phyloP scores from a whole-genome alignment of 768 basidiomycete genomes.

The Boletus patriciae region DNA sequence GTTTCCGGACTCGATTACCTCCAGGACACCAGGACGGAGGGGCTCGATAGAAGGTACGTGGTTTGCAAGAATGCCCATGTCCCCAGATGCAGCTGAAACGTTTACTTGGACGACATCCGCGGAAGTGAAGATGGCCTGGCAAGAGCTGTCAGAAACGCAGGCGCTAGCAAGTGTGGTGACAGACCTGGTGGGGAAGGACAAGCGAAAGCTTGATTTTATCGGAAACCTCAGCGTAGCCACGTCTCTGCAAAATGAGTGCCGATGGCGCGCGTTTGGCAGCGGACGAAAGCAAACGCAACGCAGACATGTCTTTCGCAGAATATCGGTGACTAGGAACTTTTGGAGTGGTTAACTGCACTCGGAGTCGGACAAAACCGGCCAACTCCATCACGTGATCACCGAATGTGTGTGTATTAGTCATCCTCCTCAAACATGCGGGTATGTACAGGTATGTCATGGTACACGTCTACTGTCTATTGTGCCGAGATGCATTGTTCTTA shows the following conservation, averaged over 20 bases:
- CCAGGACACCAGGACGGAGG: conserved; percentile 89
- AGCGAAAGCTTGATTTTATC: conserved; percentile 93
- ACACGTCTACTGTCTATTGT: no score
- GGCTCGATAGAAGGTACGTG: conserved; percentile 98
- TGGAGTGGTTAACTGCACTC: no score
- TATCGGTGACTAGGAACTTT: neutral
- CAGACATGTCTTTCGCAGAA: conserved; percentile 55
- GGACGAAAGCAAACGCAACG: conserved; percentile 67
- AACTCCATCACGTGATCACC: conserved; percentile 24
- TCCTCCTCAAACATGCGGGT: neutral
- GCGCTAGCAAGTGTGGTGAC: conserved; percentile 26
- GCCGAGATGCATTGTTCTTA: neutral
- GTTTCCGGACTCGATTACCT: conserved; percentile 82
- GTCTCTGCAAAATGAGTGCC: conserved; percentile 52
- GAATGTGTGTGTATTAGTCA: neutral
- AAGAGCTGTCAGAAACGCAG: conserved; percentile 14
- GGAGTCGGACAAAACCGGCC: conserved; percentile 36
- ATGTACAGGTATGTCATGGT: no score
- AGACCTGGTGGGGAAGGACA: conserved; percentile 92
- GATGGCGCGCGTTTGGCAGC: conserved; percentile 60
- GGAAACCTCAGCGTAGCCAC: conserved; percentile 89
- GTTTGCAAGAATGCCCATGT: conserved; percentile 99
- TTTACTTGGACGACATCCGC: conserved; percentile 95
- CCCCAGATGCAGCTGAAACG: conserved; percentile 88
- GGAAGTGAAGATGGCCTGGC: conserved; percentile 86